Evolutionary conservation across 805 yeast species (phyloP), one percentile per base, ranked within the genome.

Genomic region (Ogataea nakhonphanomensis): DNA sequence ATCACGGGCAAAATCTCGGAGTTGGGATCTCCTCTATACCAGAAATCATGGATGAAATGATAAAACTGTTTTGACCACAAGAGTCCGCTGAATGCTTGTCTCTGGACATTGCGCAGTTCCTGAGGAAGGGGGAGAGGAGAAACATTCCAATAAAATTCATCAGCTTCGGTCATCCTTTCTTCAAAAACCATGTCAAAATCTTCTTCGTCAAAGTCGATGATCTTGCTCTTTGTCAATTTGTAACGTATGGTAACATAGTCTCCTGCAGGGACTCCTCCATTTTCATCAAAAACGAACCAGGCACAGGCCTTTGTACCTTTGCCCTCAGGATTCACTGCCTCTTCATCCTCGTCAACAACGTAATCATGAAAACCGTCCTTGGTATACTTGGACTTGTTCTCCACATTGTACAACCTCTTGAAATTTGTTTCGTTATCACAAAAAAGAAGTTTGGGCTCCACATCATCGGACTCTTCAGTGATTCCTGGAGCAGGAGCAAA

Each of bases 21-120:
- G 39, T 67, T 65, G 7, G 93, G 87, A 60, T 89, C 97, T 45
- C 97, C 97, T 46, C 75, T 70, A 35, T 79, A 76, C 97, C 97
- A 89, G 51, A 84, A 84, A 45, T 78, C 79, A 62, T 84, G 93
- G 43, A 89, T 78, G 53, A 89, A 84, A 58, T 86, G 84, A 58
- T 89, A 89, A 61, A 82, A 89, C 64, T 89, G 96, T 61, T 89
- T 89, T 7, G 93, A 81, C 97, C 97, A 89, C 57, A 90, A 67
- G 61, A 90, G 71, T 1, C 97, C 96, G 8, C 96, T 90, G 65
- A 87, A 87, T 1, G 96, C 95, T 67, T 89, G 97, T 57, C 96
- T 76, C 67, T 89, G 96, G 39, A 89, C 81, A 56, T 75, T 79
- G 57, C 95, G 73, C 52, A 89, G 70, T 44, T 84, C 84, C 45